A percentile compares a stretch with the other conserved stretches of the same genome.
phyloP scores from a whole-genome alignment of 139 green algal genomes.

The Tetradesmus obliquus region DNA sequence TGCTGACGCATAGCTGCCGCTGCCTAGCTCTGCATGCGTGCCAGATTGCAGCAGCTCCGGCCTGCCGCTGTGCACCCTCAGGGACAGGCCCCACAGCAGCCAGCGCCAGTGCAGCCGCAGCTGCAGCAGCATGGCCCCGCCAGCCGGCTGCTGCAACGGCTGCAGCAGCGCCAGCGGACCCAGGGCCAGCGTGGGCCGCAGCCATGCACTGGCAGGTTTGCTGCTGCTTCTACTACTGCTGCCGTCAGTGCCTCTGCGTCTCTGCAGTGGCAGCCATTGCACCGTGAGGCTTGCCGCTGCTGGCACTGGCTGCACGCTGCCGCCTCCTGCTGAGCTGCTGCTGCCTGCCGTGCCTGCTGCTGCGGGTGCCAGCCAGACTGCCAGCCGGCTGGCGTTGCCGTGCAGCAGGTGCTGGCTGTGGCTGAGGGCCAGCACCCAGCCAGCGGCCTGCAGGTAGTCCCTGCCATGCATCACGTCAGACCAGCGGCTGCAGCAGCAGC shows the following conservation, averaged over 20 bases:
- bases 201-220: not conserved
- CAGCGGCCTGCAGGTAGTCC: conserved; percentile 8
- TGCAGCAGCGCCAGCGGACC: not conserved
- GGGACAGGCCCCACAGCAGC: not conserved
- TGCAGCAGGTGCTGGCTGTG: not conserved
- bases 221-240: conserved; percentile 24
- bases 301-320: not conserved
- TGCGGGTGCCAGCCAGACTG: conserved; percentile 29
- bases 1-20: not conserved
- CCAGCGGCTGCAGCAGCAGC: conserved; percentile 27
- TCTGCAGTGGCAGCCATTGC: conserved; percentile 24
- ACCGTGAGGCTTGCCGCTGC: conserved; percentile 9
- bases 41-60: not conserved
- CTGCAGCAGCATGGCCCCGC: conserved; percentile 11
- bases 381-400: not conserved
- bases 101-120: conserved; percentile 5
- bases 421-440: not conserved
- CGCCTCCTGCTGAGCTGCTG: conserved; percentile 2
- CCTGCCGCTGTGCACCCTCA: not conserved
- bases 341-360: not conserved
- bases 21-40: not conserved
- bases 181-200: not conserved
- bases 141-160: not conserved
- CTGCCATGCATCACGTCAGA: conserved; percentile 33
- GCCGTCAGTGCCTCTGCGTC: not conserved